phyloP scores from a whole-genome alignment of 805 yeast genomes.

The Kodamaea sagamina region DNA sequence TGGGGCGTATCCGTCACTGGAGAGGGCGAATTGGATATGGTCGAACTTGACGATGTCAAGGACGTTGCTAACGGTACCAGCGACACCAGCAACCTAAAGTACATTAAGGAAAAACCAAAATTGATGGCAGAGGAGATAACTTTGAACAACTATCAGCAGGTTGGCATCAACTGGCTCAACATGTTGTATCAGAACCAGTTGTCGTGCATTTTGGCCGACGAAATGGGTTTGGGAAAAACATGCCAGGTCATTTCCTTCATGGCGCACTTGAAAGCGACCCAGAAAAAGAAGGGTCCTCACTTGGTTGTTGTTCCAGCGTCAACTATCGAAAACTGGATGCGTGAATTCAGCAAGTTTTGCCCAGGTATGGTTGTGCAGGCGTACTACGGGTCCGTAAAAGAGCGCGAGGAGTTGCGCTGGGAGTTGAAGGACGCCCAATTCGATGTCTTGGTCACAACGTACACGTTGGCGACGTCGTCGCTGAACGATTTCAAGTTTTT shows the following conservation, averaged over 20 bases:
- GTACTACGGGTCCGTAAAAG: conserved; percentile 85
- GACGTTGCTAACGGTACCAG: no score
- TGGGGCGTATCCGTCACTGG: conserved; percentile 90
- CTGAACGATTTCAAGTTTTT: conserved; percentile 80
- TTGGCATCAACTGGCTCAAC: conserved; percentile 94
- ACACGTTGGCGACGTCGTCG: conserved; percentile 85
- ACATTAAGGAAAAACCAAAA: conserved; percentile 62
- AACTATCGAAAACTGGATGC: conserved; percentile 94
- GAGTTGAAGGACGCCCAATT: conserved; percentile 58
- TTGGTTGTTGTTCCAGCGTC: conserved; percentile 94
- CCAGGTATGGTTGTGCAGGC: conserved; percentile 84
- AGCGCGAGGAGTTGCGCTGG: conserved; percentile 81
- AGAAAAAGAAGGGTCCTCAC: conserved; percentile 71
- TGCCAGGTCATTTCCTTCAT: conserved; percentile 93
- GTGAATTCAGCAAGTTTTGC: conserved; percentile 89
- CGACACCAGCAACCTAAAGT: conserved; percentile 17
- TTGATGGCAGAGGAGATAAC: conserved; percentile 62
- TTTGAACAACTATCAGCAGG: conserved; percentile 89
- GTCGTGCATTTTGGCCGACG: conserved; percentile 96
- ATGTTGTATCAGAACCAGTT: conserved; percentile 73
- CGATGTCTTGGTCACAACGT: conserved; percentile 94
- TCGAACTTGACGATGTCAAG: conserved; percentile 40
- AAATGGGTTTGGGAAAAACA: conserved; percentile 98
- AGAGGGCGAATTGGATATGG: conserved; percentile 66
- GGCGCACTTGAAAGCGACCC: conserved; percentile 75